Base-by-base conservation (phyloP, 768 basidiomycete species). In the Wakefieldia striispora region DNA sequence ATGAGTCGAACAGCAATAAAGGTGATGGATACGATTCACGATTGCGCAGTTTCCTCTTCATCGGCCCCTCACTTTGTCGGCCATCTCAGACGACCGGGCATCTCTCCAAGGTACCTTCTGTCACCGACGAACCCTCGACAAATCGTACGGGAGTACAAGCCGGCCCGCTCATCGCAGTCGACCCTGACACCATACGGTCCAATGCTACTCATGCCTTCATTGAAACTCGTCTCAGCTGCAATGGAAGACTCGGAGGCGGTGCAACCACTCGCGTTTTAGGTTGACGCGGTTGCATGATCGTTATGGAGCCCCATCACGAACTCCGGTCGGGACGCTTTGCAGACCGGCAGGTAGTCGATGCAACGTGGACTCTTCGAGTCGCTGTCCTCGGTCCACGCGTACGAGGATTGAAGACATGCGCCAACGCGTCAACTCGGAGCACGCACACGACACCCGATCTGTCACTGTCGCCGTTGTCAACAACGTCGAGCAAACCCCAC, bases 1-100 rank as follows among this genome's bases (percentile, higher is more conserved):
- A 61, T 57, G 38, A 38, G n/a, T 45, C 29, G 14, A 26, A 10
- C 16, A 39, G 43, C 19, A 46, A 60, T 60, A 60, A 60, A 60
- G 55, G 17, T 6, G 21, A 13, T 33, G 14, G 27, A 17, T 19
- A 13, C 4, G 35, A 26, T 19, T 33, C 36, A 20, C 12, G 3
- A 13, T 41, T 24, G 7, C 23, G 9, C 21, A 7, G 20, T 12
- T 40, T 19, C 33, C 24, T 19, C 4, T 9, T 31, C 26, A 33
- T 4, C 13, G n/a, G 20, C 39, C 16, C 20, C 20, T n/a, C 21
- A n/a, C 27, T 19, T 43, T 23, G 13, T 26, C 24, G 5, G 13
- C 20, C 10, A n/a, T 20, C 27, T 33, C 31, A 14, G 10, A 6
- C 31, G 13, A 13, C 31, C 6, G 11, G 31, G 31, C 6, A 13